Base-by-base conservation (phyloP, 164 flowering plant genomes). In the Tinospora cordifolia region DNA sequence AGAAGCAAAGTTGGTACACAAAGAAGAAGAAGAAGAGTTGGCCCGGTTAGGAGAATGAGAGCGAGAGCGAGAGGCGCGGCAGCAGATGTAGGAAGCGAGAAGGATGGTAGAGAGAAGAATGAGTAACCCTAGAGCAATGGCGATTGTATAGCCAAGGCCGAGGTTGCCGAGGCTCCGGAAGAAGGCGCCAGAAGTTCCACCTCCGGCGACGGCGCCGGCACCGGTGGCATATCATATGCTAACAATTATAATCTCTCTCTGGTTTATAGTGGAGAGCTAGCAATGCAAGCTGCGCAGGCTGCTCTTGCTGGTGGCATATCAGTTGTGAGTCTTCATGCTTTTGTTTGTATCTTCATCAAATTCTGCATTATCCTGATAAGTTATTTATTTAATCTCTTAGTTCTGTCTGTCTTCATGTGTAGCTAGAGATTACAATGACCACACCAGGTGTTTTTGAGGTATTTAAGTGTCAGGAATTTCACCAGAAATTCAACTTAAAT, bases 361-460 rank as follows among this genome's bases (percentile, higher is more conserved):
- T 41, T 12, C 19, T 27, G 34, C 36, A 30, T 30, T 59, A 22
- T 1, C 38, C 22, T 26, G 17, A 69, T 39, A 19, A n/a, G n/a
- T n/a, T n/a, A 38, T 62, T 66, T 5, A 69, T 51, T 49, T 65
- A 47, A 24, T 21, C 14, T 51, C n/a, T 36, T 70, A 39, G 15
- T 62, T 77, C 49, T 57, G 22, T 57, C 67, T 58, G 66, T 58
- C 22, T 69, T 70, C 27, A 60, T 64, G 10, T 85, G 81, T 73
- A 91, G 97, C 74, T 91, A 81, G 97, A 91, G 84, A 75, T 91
- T 60, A 85, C 83, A 72, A 74, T 79, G 80, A 84, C 92, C 19
- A 89, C 90, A 26, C 97, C 94, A 57, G 85, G 87, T 75, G 92
- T 88, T 71, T 82, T 87, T 80, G 84, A 89, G 94, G 97, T 91